Evolutionary conservation across 176 grass and related monocot species (phyloP), one percentile per base, ranked within the genome.

Genomic region (Carex scoparia): DNA sequence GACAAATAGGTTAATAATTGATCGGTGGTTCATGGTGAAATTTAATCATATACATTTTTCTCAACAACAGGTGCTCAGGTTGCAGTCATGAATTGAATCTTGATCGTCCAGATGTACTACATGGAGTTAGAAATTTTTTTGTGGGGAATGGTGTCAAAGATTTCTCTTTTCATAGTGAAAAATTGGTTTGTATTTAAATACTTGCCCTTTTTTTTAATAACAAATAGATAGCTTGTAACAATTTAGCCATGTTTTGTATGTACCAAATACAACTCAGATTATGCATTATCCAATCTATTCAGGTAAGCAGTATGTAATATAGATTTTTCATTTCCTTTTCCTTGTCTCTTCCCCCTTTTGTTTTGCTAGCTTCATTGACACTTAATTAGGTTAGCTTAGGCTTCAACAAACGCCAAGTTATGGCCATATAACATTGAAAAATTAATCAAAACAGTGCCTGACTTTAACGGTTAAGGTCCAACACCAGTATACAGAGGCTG

Each of bases 141-240:
- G 76, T 81, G 60, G 81, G 69, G 0, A 89, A 89, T 30, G 89
- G 93, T 18, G 65, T 98, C 27, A 82, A 82, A 48, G 86, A 98
- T 84, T 95, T 98, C 88, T 90, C 89, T 63, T 98, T 95, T 58
- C 90, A 89, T 77, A 95, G 86, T 57, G 93, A 88, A 56, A 93
- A 86, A 65, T 86, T 98, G 91, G 95, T 95, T 59, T 9, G 85
- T 82, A 19, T 55, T 19, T 51, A 18, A 56, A 83, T 54, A 32
- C 42, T 40, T 1, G 15, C 18, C 58, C 59, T 40, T 31, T 11
- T 37, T 46, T 57, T 58, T 79, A 31, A 68, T 5, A 31, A 85
- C 35, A 65, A 3, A 60, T 58, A 66, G 12, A 78, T 33, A 78
- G 57, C 5, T 15, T 57, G 73, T 18, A 53, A 76, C 48, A 76